Percentiles rank a stretch among this genome's conserved stretches.
phyloP scores from a whole-genome alignment of 2,329 filamentous ascomycete species.

The Exophiala mesophila region DNA sequence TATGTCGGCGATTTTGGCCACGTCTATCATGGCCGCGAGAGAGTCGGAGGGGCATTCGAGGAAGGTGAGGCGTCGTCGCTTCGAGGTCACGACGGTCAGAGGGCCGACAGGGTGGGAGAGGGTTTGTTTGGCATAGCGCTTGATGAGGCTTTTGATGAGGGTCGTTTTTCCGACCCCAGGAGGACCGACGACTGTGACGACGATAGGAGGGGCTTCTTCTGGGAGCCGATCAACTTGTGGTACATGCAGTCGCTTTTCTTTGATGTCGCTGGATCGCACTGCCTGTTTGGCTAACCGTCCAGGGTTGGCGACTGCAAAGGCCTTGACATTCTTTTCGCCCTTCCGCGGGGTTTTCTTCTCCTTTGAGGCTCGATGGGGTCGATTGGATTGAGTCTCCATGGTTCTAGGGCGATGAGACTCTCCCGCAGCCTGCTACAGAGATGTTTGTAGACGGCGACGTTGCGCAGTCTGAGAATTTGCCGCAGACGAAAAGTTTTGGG shows the following conservation, averaged over 20 bases:
- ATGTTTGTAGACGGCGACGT: too few relatives aligned
- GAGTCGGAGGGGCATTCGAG: constrained; percentile 93
- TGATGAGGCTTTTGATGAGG: constrained; percentile 86
- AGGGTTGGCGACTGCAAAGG: constrained; percentile 78
- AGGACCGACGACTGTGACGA: constrained; percentile 91
- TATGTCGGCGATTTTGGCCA: constrained; percentile 96
- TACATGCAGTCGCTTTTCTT: constrained; percentile 93
- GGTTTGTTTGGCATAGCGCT: constrained; percentile 92
- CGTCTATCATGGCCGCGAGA: constrained; percentile 91
- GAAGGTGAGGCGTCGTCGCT: constrained; percentile 90
- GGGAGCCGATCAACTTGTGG: constrained; percentile 92
- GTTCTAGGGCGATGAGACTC: not conserved
- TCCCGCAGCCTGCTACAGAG: not conserved
- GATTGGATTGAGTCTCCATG: constrained; percentile 80
- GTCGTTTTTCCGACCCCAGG: constrained; percentile 96
- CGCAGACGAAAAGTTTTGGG: not conserved
- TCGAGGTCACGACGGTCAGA: constrained; percentile 93
- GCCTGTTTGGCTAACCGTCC: constrained; percentile 70
- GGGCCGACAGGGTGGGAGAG: constrained; percentile 85
- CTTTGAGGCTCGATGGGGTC: constrained; percentile 79
- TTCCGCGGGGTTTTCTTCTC: constrained; percentile 75
- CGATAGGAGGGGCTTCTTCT: constrained; percentile 87
- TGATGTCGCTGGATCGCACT: constrained; percentile 52
- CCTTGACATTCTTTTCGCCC: constrained; percentile 76
- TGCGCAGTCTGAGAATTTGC: not conserved